phyloP scores from a whole-genome alignment of 2,329 filamentous ascomycete genomes.

The Aspergillus luchuensis region DNA sequence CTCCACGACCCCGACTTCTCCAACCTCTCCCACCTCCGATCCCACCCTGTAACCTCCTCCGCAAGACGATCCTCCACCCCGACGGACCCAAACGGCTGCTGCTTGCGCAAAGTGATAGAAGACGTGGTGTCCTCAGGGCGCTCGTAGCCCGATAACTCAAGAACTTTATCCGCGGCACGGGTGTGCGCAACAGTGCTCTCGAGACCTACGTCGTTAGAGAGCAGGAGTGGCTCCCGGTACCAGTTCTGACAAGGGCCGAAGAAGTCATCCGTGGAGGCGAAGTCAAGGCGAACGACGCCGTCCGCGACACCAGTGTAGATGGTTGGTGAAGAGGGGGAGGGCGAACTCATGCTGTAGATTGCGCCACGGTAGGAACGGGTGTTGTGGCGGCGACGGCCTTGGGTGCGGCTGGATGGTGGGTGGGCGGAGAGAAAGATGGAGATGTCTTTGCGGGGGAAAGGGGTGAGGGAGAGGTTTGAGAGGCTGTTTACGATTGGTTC shows the following conservation, averaged over 20 bases:
- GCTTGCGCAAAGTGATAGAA: slow-evolving; percentile 38
- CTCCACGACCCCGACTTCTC: slow-evolving; percentile 35
- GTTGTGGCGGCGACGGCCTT: slow-evolving; percentile 18
- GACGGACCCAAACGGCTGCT: slow-evolving; percentile 33
- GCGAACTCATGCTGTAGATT: slow-evolving; percentile 49
- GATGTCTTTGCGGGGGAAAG: slow-evolving; percentile 36
- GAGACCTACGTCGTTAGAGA: slow-evolving; percentile 28
- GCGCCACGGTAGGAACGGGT: slow-evolving; percentile 44
- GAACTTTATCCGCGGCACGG: slow-evolving; percentile 20
- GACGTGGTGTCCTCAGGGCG: slow-evolving; percentile 40
- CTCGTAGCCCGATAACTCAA: slow-evolving; percentile 49
- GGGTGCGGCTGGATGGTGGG: slow-evolving; percentile 19
- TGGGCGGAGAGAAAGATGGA: slow-evolving; percentile 47
- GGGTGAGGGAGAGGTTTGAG: background rate
- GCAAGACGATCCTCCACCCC: slow-evolving; percentile 21
- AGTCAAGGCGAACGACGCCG: slow-evolving; percentile 47
- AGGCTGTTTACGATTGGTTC: background rate
- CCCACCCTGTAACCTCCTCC: slow-evolving; percentile 38
- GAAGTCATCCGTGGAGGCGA: slow-evolving; percentile 48
- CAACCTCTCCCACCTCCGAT: slow-evolving; percentile 40
- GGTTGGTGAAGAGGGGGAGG: slow-evolving; percentile 48
- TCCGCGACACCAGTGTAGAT: slow-evolving; percentile 49
- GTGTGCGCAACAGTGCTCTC: slow-evolving; percentile 8
- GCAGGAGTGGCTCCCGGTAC: slow-evolving; percentile 32
- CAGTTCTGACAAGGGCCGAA: slow-evolving; percentile 32